Base-by-base conservation (phyloP, 768 basidiomycete genomes). In the Lanmaoa pseudosensibilis region DNA sequence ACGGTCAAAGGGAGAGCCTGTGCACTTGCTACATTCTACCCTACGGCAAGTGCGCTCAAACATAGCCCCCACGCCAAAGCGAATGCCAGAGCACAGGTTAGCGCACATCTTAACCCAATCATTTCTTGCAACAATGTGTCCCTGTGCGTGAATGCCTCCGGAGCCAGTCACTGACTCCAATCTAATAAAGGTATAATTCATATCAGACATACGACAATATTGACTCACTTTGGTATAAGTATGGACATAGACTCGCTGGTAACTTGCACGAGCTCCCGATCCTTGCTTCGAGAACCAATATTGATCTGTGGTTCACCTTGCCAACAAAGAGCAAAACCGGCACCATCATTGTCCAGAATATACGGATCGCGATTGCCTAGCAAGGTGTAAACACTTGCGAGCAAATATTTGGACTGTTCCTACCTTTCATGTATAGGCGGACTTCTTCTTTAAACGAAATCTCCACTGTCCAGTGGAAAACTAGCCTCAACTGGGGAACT, bases 281-380 rank as follows among this genome's bases (percentile, higher is more conserved):
- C 84, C 21, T 78, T 74, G 66, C 94, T 94, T 47, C 77, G 77
- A 54, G 85, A 80, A 16, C 85, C 89, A 51, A 97, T 81, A 2
- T 81, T 75, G 45, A 95, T 74, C 47, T 80, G 80, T 5, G 93
- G 85, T 63, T 82, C 79, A 50, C 92, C 92, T 65, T 82, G 78
- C 90, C 91, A 97, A 39, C 86, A 85, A 16, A 96, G 77, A 10
- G 87, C 88, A 68, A 97, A 95, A 1, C 95, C 95, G 32, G 94
- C 87, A 3, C 94, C 95, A 51, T 78, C 74, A 21, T 83, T 86
- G 37, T 77, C 71, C 13, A 91, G 74, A 27, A 79, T 73, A 64
- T 93, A 87, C 1, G 95, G 94, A 74, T 94, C 86, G 9, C 88
- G 86, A 23, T 84, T 85, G 49, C 95, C 94, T 95, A 48, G 46